Evolutionary conservation across 2,329 filamentous ascomycete genomes (phyloP).

Genomic region (Neopestalotiopsis sp.): DNA sequence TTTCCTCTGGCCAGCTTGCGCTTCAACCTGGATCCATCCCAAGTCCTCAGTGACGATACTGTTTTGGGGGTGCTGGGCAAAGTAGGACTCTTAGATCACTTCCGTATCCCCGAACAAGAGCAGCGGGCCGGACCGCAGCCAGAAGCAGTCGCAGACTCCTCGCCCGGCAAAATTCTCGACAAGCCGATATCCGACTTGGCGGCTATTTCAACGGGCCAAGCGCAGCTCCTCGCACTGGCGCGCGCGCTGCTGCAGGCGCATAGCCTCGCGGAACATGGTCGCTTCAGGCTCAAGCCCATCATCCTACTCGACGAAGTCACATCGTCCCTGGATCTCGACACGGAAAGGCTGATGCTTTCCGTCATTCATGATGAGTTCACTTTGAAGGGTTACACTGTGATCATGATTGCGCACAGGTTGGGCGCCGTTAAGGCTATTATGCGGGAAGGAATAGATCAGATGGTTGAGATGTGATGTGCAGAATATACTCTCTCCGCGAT

Average conservation of each 20-base stretch:
- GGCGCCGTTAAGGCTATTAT: constrained; percentile 29
- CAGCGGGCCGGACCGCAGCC: constrained; percentile 33
- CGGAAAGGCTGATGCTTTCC: constrained; percentile 36
- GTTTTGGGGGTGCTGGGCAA: constrained; percentile 23
- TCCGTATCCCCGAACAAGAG: constrained; percentile 13
- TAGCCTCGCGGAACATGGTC: neutral
- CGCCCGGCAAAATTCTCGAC: constrained; percentile 31
- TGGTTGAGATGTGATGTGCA: neutral
- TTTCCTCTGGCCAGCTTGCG: constrained; percentile 31
- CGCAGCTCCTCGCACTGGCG: constrained; percentile 38
- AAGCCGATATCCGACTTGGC: constrained; percentile 29
- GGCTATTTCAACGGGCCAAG: constrained; percentile 37
- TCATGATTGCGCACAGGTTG: constrained; percentile 39
- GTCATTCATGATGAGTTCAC: constrained; percentile 39
- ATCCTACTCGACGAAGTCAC: constrained; percentile 39
- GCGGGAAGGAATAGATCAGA: constrained; percentile 29
- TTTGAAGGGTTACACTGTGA: constrained; percentile 33
- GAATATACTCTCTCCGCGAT: no score
- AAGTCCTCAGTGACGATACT: constrained; percentile 24
- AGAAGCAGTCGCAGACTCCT: neutral
- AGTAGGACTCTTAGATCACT: constrained; percentile 24
- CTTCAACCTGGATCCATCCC: constrained; percentile 35
- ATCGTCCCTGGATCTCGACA: constrained; percentile 36
- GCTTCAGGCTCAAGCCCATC: constrained; percentile 27
- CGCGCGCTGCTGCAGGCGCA: constrained; percentile 33